Evolutionary conservation across 78 protist genomes (phyloP).

Genomic region (Dictyostelium capitatum): DNA sequence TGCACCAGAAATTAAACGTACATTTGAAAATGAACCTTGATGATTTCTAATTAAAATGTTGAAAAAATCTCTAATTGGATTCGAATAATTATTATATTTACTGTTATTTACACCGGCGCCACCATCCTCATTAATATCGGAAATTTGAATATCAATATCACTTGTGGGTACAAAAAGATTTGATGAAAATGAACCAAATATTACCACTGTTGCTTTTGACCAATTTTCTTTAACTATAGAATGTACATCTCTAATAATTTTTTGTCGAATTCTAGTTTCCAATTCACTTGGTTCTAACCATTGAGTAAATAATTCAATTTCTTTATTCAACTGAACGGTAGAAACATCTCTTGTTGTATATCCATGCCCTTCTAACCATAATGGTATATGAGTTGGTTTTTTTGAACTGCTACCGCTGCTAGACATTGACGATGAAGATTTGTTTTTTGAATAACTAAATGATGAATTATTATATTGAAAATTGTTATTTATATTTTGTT

Average conservation of each 20-base stretch:
- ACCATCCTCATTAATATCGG: conserved; percentile 17
- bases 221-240: conserved; percentile 28
- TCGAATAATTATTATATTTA: not conserved
- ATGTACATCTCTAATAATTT: conserved; percentile 38
- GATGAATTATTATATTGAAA: conserved; percentile 1
- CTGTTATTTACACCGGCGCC: not conserved
- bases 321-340: conserved; percentile 10
- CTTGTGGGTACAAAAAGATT: conserved; percentile 55
- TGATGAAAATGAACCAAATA: conserved; percentile 74
- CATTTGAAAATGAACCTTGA: conserved; percentile 28
- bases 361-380: conserved; percentile 40
- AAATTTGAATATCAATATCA: conserved; percentile 69
- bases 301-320: conserved; percentile 43
- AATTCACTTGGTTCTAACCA: conserved; percentile 56
- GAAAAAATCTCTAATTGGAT: conserved; percentile 57
- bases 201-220: conserved; percentile 64
- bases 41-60: conserved; percentile 9
- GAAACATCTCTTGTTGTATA: conserved; percentile 16
- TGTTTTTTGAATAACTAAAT: not conserved
- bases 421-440: not conserved
- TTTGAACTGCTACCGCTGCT: not conserved
- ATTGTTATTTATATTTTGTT: not conserved
- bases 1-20: conserved; percentile 82
- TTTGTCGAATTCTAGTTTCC: conserved; percentile 49
- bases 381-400: conserved; percentile 4